phyloP scores from a whole-genome alignment of 2,329 filamentous ascomycete species.

The Cercospora berteroae region DNA sequence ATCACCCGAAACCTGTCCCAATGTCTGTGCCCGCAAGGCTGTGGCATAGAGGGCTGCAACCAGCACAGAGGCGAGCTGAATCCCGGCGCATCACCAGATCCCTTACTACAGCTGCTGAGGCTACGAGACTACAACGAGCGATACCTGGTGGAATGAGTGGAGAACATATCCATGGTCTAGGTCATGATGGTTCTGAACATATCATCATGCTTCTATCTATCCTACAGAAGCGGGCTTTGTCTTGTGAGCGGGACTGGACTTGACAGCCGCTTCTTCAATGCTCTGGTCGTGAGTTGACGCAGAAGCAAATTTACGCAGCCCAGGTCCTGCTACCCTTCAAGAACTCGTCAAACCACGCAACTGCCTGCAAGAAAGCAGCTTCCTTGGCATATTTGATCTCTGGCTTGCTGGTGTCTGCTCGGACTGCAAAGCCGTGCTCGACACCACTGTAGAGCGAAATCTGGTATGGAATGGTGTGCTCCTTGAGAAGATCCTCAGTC shows the following conservation, averaged over 20 bases:
- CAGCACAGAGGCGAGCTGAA: background rate
- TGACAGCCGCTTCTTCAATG: background rate
- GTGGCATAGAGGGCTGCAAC: background rate
- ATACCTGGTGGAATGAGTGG: background rate
- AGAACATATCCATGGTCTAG: background rate
- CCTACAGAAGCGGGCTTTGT: background rate
- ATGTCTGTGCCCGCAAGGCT: background rate
- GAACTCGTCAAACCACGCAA: constrained; percentile 71
- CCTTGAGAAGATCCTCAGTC: constrained; percentile 59
- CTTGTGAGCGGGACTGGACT: background rate
- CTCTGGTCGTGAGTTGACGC: background rate
- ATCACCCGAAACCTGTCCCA: background rate
- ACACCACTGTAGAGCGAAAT: constrained; percentile 72
- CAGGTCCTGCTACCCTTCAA: constrained; percentile 41
- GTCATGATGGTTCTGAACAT: background rate
- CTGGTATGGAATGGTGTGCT: constrained; percentile 63
- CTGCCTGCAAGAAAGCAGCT: constrained; percentile 74
- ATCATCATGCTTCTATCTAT: background rate
- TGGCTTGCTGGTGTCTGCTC: constrained; percentile 60
- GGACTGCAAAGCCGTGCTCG: constrained; percentile 71
- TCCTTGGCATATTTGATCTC: constrained; percentile 70
- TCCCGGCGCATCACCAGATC: background rate
- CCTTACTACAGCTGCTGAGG: background rate
- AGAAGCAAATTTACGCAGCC: constrained; percentile 21
- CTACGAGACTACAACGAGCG: background rate